phyloP scores from a whole-genome alignment of 164 flowering plant genomes.

The Protea cynaroides region DNA sequence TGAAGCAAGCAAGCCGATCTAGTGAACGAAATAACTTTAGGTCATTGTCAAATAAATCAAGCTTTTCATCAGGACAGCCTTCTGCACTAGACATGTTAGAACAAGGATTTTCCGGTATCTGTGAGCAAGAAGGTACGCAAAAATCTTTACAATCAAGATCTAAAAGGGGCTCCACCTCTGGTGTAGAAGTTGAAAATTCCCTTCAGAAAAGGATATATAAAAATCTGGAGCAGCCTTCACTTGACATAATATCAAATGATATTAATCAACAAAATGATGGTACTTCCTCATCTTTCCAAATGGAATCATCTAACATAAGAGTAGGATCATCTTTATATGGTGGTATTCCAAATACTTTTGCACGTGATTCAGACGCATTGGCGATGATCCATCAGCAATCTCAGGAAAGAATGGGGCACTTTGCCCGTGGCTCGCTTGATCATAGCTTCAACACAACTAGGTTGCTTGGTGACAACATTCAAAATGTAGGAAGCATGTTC shows the following conservation, averaged over 20 bases:
- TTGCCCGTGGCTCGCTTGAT: not conserved
- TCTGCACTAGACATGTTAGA: no score
- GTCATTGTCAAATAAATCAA: slow-evolving; percentile 1
- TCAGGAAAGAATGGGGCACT: not conserved
- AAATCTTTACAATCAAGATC: not conserved
- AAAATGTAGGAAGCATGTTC: not conserved
- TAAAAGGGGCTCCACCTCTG: not conserved
- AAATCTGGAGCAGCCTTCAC: not conserved
- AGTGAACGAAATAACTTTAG: not conserved
- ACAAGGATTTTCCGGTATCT: no score
- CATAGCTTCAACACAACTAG: no score
- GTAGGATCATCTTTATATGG: not conserved
- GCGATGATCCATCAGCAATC: not conserved
- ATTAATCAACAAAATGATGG: no score
- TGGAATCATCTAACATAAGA: not conserved
- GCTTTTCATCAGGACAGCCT: not conserved
- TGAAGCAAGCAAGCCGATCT: not conserved
- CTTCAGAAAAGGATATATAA: not conserved
- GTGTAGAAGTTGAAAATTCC: not conserved
- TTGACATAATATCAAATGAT: no score
- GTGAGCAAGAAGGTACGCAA: no score
- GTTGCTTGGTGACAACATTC: not conserved
- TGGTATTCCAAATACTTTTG: not conserved
- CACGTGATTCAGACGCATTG: not conserved
- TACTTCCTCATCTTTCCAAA: no score